A percentile compares a stretch with the other conserved stretches of the same genome.
Evolutionary conservation across 2,329 filamentous ascomycete species (phyloP).

Genomic region (Fusarium sp.): DNA sequence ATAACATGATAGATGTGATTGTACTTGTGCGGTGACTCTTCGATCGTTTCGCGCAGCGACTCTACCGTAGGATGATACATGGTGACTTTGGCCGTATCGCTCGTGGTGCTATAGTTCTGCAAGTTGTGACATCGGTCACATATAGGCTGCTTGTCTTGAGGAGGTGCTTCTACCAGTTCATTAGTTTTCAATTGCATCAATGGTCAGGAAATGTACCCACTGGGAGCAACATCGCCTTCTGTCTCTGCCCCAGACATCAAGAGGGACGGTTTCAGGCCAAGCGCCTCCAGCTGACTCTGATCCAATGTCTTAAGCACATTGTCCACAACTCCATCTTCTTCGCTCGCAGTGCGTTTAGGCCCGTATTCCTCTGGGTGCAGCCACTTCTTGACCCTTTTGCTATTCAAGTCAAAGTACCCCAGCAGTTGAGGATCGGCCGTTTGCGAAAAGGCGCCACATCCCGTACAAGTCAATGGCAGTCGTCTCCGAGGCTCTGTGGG

Average conservation of each 20-base stretch:
- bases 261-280: slow-evolving; percentile 60
- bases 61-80: slow-evolving; percentile 86
- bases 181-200: slow-evolving; percentile 17
- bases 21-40: slow-evolving; percentile 87
- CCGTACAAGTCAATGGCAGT: slow-evolving; percentile 70
- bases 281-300: slow-evolving; percentile 55
- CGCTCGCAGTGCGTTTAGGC: slow-evolving; percentile 24
- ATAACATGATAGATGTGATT: slow-evolving; percentile 97
- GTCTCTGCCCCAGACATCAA: slow-evolving; percentile 50
- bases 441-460: slow-evolving; percentile 75
- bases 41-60: slow-evolving; percentile 84
- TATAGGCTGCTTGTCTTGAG: slow-evolving; percentile 64
- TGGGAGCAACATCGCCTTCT: slow-evolving; percentile 33
- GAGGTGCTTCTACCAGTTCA: slow-evolving; percentile 16
- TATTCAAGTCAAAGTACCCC: slow-evolving; percentile 67
- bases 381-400: slow-evolving; percentile 65
- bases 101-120: slow-evolving; percentile 77
- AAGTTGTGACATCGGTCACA: slow-evolving; percentile 92
- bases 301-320: slow-evolving; percentile 59
- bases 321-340: slow-evolving; percentile 62
- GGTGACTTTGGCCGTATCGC: slow-evolving; percentile 58
- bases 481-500: slow-evolving; percentile 26
- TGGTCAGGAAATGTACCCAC: slow-evolving; percentile 12
- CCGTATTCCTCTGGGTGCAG: slow-evolving; percentile 42
- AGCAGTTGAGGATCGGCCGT: slow-evolving; percentile 62